Conservation (phyloP, 495 filamentous ascomycete species). For the Daldinia bambusicola region DNA sequence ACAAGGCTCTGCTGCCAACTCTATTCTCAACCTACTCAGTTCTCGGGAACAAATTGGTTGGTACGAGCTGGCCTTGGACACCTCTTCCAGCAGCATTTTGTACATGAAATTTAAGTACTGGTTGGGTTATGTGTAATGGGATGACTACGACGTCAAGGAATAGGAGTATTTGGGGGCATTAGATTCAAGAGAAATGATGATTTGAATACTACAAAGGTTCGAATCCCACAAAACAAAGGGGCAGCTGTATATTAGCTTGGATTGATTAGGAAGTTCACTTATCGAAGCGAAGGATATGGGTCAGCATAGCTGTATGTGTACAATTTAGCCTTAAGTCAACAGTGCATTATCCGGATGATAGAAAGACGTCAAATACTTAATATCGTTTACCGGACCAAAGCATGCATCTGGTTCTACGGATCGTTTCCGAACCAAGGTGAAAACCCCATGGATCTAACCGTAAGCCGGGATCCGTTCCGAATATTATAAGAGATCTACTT, state of each 20-base stretch:
- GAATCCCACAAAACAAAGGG: conserved; percentile 15
- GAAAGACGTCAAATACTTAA: conserved; percentile 29
- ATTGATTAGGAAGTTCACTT: conserved; percentile 26
- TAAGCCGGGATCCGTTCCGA: conserved; percentile 40
- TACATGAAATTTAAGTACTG: neutral
- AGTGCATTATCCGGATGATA: conserved; percentile 45
- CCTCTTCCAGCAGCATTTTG: conserved; percentile 3
- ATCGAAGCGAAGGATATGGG: conserved; percentile 28
- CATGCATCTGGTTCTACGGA: conserved; percentile 29
- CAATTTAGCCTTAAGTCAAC: conserved; percentile 41
- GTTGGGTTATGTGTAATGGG: conserved; percentile 13
- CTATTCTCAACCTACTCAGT: neutral
- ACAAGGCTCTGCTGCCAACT: neutral
- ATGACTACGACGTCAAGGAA: conserved; percentile 12
- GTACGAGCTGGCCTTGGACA: neutral
- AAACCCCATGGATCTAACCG: conserved; percentile 23
- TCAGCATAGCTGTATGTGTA: conserved; percentile 23
- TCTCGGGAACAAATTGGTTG: neutral
- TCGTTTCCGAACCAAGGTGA: conserved; percentile 38
- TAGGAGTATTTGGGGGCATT: conserved; percentile 26
- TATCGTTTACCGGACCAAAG: conserved; percentile 44
- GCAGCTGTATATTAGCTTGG: conserved; percentile 36
- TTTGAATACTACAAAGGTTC: conserved; percentile 17
- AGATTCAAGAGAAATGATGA: conserved; percentile 24
- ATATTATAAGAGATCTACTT: conserved; percentile 33